phyloP scores from a whole-genome alignment of 176 grass and related monocot species.

The Lolium multiflorum region DNA sequence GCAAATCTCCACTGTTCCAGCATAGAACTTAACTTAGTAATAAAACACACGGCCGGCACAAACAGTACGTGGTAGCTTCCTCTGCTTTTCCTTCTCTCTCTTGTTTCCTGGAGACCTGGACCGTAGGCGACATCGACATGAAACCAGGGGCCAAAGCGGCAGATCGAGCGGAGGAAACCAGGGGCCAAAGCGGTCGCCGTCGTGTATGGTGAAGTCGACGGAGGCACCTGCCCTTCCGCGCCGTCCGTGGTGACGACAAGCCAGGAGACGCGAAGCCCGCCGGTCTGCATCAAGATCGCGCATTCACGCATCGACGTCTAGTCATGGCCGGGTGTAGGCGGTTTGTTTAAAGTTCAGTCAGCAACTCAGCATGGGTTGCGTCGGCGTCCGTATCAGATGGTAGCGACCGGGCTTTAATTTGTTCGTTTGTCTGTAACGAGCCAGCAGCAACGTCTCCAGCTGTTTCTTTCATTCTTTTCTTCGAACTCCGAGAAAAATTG shows the following conservation, averaged over 20 bases:
- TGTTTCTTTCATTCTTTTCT: background rate
- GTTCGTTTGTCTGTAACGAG: background rate
- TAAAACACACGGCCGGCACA: too few relatives aligned
- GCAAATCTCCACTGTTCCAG: too few relatives aligned
- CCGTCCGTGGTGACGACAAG: background rate
- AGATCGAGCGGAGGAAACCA: too few relatives aligned
- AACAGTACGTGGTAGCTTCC: too few relatives aligned
- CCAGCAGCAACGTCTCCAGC: background rate
- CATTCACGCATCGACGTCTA: background rate
- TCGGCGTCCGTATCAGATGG: slow-evolving; percentile 13
- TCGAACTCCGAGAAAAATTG: background rate
- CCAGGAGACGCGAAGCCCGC: background rate
- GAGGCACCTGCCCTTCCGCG: background rate
- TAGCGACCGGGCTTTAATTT: background rate
- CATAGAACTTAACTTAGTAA: too few relatives aligned
- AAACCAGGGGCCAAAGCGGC: too few relatives aligned
- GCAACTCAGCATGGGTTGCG: background rate
- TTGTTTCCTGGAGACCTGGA: too few relatives aligned
- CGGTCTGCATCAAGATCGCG: background rate
- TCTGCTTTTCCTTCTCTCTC: too few relatives aligned
- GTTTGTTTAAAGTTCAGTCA: background rate
- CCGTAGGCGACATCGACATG: background rate
- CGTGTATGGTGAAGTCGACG: slow-evolving; percentile 15
- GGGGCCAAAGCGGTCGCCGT: background rate
- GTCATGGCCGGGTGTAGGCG: background rate